Evolutionary conservation across 2,329 filamentous ascomycete genomes (phyloP).

Genomic region (Drechslerella dactyloides): DNA sequence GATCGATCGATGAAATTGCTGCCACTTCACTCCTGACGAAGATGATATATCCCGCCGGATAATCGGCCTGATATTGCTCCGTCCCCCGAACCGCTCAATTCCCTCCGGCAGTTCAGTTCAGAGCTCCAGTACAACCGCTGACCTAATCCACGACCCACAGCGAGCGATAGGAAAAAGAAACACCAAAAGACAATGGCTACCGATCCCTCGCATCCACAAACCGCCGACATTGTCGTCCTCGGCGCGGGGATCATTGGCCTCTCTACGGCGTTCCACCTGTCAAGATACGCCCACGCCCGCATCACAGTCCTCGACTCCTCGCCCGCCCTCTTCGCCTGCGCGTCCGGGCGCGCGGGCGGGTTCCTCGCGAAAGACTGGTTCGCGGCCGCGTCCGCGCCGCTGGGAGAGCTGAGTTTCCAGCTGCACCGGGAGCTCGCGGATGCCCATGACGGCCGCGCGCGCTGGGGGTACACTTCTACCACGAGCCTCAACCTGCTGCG

Average conservation of each 20-base stretch:
- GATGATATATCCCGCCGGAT: neutral
- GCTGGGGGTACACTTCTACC: slow-evolving; percentile 65
- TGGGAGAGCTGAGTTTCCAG: slow-evolving; percentile 72
- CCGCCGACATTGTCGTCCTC: slow-evolving; percentile 66
- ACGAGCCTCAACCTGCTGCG: slow-evolving; percentile 66
- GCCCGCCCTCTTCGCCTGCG: slow-evolving; percentile 71
- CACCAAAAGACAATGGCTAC: slow-evolving; percentile 18
- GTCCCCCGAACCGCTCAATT: slow-evolving; percentile 15
- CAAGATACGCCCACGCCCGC: slow-evolving; percentile 57
- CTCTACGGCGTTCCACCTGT: slow-evolving; percentile 75
- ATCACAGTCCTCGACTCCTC: slow-evolving; percentile 68
- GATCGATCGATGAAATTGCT: neutral
- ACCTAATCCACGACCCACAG: neutral
- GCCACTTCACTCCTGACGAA: neutral
- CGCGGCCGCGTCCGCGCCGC: slow-evolving; percentile 63
- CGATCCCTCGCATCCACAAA: slow-evolving; percentile 20
- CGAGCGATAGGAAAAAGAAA: slow-evolving; percentile 23
- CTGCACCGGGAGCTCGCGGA: slow-evolving; percentile 71
- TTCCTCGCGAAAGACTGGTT: slow-evolving; percentile 80
- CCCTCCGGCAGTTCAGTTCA: slow-evolving; percentile 28
- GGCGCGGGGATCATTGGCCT: slow-evolving; percentile 74
- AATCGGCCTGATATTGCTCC: slow-evolving; percentile 42
- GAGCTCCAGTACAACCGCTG: neutral
- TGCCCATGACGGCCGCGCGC: slow-evolving; percentile 64
- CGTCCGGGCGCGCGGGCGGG: slow-evolving; percentile 75